Base-by-base conservation (phyloP, 169 alveolate species). In the Cryptosporidium ryanae region DNA sequence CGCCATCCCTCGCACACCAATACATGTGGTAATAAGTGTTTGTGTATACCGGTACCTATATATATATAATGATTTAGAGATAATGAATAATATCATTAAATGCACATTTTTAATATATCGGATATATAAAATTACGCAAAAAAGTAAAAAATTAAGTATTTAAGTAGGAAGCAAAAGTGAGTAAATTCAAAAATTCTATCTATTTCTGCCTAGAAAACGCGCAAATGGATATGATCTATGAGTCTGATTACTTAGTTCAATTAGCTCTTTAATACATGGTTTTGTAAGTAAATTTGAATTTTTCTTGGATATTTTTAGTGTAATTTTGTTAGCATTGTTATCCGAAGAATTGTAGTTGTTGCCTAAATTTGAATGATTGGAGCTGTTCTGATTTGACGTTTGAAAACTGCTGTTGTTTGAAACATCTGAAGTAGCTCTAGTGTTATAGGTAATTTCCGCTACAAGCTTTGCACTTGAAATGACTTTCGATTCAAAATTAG, bases 381-480 rank as follows among this genome's bases (percentile, higher is more conserved):
- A 46, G 32, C 18, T 54, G 29, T 25, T 68, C 10, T 52, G 5
- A 52, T 27, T 5, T 21, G 65, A 52, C 8, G 25, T 21, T 38
- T 12, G 43, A 1, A 21, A 46, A 49, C 29, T 66, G 2, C 17
- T 18, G 52, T 27, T 70, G 23, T 18, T 50, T 50, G 21, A 34
- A 70, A 2, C 66, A 15, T n/a, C n/a, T n/a, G n/a, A n/a, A n/a
- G n/a, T n/a, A n/a, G n/a, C n/a, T n/a, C n/a, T n/a, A n/a, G n/a
- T n/a, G n/a, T n/a, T n/a, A n/a, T n/a, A n/a, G n/a, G n/a, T n/a
- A 55, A 76, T 38, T 57, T 76, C 87, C 8, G 87, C 87, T 21
- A 76, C 50, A 43, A 76, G 15, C 63, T 76, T 61, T 38, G 18
- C 52, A 55, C 63, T 17, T 66, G 64, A 2, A 34, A 66, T 46